Conservation (phyloP, 1,139 yeast species). For the Suhomyces taliae region DNA sequence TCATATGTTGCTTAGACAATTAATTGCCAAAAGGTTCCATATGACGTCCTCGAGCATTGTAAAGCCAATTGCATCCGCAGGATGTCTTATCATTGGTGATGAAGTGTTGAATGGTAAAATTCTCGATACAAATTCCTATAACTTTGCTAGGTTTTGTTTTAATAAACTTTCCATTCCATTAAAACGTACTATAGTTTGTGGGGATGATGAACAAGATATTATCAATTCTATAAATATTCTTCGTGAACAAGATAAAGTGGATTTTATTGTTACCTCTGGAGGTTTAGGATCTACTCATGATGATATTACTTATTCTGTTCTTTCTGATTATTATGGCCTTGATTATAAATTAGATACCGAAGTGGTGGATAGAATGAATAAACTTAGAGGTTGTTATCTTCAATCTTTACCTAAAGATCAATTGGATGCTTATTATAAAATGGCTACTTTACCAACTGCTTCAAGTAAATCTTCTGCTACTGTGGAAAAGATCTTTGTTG, state of each 20-base stretch:
- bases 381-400: slow-evolving; percentile 43
- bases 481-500: slow-evolving; percentile 54
- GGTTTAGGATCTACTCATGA: slow-evolving; percentile 91
- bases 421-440: slow-evolving; percentile 59
- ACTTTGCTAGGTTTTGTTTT: slow-evolving; percentile 72
- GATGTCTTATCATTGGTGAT: slow-evolving; percentile 73
- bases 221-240: slow-evolving; percentile 50
- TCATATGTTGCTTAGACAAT: background rate
- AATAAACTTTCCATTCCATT: slow-evolving; percentile 59
- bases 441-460: slow-evolving; percentile 74
- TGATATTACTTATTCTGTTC: slow-evolving; percentile 75
- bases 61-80: slow-evolving; percentile 25
- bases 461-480: slow-evolving; percentile 15
- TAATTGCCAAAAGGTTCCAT: background rate
- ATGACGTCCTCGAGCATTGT: background rate
- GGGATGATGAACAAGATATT: slow-evolving; percentile 73
- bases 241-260: slow-evolving; percentile 47
- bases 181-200: slow-evolving; percentile 67
- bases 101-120: slow-evolving; percentile 89
- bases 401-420: slow-evolving; percentile 44
- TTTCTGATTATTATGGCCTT: slow-evolving; percentile 62
- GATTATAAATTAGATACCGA: slow-evolving; percentile 53
- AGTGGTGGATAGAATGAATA: slow-evolving; percentile 61
- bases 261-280: slow-evolving; percentile 76
- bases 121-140: slow-evolving; percentile 71